Evolutionary conservation across 352 stramenopile species (phyloP), one percentile per base, ranked within the genome.

Genomic region (Thalassiosira allenii): DNA sequence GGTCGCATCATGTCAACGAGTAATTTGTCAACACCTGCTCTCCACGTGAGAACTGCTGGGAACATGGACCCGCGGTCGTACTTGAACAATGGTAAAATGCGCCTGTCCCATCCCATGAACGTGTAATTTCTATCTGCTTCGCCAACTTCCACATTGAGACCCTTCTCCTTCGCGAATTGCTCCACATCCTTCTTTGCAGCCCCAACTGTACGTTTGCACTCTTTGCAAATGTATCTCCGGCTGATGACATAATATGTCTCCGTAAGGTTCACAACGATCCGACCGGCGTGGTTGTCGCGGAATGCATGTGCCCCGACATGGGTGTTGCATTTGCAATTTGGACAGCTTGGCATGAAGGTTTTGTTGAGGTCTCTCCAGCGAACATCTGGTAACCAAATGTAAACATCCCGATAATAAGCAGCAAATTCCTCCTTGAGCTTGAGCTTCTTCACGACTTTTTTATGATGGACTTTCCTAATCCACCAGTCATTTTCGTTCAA

Each of bases 311-410:
- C 49, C 6, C 33, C 59, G 53, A 86, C 77, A 64, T 72, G 0
- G 29, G 47, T 64, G 12, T 78, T 82, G 9, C 27, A 52, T 61
- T 71, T 73, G 30, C 66, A 86, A 40, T 29, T 77, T 43, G 72
- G 66, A 41, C 77, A 87, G 17, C 30, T 64, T 30, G 72, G 82
- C 37, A 65, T 79, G 11, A 34, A 41, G 40, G 12, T 40, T 12
- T 56, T 47, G 1, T 9, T 47, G 37, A 47, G 37, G 17, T 47
- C 37, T 37, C 62, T 68, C 66, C 67, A 89, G 1, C 58, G 59
- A 1, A 72, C 12, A 56, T 87, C 72, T 43, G 78, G 81, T 8
- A 87, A 14, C 81, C 77, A 89, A 37, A 89, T 59, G 29, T 65
- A 65, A 27, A 89, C 43, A 56, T 71, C 47, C 30, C 62, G 29